phyloP scores from a whole-genome alignment of 1,139 yeast species.

The Yamadazyma spencermartinsiae region DNA sequence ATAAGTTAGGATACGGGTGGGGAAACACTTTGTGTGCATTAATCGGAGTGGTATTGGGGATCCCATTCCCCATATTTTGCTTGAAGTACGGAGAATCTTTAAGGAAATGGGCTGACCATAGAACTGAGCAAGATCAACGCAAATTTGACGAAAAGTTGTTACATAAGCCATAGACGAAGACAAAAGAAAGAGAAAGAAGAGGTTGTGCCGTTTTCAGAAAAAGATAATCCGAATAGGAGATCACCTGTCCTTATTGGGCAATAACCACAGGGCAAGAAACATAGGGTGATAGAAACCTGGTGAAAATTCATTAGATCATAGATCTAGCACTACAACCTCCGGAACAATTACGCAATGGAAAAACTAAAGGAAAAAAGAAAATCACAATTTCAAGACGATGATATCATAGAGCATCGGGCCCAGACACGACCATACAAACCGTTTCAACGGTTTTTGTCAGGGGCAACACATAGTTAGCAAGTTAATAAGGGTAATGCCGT shows the following conservation, averaged over 20 bases:
- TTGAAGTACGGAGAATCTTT: conserved; percentile 55
- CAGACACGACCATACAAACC: neutral
- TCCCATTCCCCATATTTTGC: conserved; percentile 64
- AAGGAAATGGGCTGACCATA: conserved; percentile 55
- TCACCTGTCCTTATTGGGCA: neutral
- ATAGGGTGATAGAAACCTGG: no score
- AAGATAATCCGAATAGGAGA: conserved; percentile 22
- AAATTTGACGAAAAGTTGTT: conserved; percentile 32
- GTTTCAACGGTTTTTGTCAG: neutral
- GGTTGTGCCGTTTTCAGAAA: no score
- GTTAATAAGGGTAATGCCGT: no score
- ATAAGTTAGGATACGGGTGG: conserved; percentile 59
- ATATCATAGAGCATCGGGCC: neutral
- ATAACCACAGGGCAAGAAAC: neutral
- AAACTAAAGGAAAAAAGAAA: neutral
- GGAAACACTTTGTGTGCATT: conserved; percentile 63
- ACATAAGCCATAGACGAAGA: conserved; percentile 6
- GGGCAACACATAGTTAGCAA: no score
- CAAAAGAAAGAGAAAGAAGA: no score
- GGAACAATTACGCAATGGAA: conserved; percentile 3
- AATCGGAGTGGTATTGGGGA: conserved; percentile 54
- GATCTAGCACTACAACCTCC: neutral
- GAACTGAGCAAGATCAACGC: conserved; percentile 41
- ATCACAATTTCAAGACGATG: neutral
- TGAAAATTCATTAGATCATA: neutral